Evolutionary conservation across 805 yeast genomes (phyloP).

Genomic region (Yarrowia alimentaria): DNA sequence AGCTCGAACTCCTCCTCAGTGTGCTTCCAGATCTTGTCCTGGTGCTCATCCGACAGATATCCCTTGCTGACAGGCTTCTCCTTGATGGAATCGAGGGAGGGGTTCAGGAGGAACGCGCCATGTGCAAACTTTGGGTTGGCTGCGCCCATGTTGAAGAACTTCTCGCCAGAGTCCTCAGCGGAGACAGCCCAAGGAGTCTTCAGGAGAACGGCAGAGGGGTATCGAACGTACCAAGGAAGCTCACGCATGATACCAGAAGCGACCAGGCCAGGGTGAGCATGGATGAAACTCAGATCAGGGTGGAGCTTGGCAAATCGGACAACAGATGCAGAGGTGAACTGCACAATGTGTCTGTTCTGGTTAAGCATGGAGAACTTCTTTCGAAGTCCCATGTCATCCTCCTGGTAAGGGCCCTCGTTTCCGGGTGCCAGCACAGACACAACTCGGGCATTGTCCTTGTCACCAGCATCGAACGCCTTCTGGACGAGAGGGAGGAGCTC

Average conservation of each 20-base stretch:
- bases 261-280: constrained; percentile 36
- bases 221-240: constrained; percentile 33
- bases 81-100: constrained; percentile 26
- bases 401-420: constrained; percentile 30
- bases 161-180: constrained; percentile 33
- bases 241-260: constrained; percentile 31
- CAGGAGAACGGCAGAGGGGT: constrained; percentile 15
- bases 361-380: constrained; percentile 31
- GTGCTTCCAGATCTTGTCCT: constrained; percentile 36
- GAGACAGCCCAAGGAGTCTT: constrained; percentile 26
- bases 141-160: constrained; percentile 32
- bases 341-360: constrained; percentile 29
- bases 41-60: constrained; percentile 30
- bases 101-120: constrained; percentile 32
- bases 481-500: constrained; percentile 34
- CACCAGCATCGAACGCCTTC: constrained; percentile 30
- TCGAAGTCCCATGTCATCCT: constrained; percentile 36
- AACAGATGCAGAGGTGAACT: constrained; percentile 33
- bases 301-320: constrained; percentile 31
- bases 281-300: constrained; percentile 34
- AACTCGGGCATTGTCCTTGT: constrained; percentile 35
- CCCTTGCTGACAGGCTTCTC: constrained; percentile 29
- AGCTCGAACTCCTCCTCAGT: constrained; percentile 32
- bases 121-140: constrained; percentile 30
- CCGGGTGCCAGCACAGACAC: constrained; percentile 36